phyloP scores from a whole-genome alignment of 768 basidiomycete genomes.

The Leccinum subgranulosum region DNA sequence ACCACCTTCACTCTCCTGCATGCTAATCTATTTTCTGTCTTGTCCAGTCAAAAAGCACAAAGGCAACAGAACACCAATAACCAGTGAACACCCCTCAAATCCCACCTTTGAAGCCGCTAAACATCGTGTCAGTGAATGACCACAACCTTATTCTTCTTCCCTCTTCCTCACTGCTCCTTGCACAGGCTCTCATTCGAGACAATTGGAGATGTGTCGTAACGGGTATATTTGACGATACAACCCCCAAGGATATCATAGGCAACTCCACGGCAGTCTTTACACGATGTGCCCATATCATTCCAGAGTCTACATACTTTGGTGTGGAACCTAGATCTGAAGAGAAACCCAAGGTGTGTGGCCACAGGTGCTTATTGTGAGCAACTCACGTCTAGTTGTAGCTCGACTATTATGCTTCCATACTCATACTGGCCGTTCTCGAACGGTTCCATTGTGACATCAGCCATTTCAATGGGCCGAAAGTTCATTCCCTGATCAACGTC shows the following conservation, averaged over 20 bases:
- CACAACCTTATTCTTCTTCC: background rate
- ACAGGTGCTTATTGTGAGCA: background rate
- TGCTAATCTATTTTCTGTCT: background rate
- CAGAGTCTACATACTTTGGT: constrained; percentile 1
- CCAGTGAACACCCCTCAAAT: background rate
- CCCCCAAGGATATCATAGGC: background rate
- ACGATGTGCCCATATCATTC: constrained; percentile 3
- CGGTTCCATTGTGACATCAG: background rate
- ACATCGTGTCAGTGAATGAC: background rate
- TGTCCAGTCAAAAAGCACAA: constrained; percentile 14
- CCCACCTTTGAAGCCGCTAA: constrained; percentile 14
- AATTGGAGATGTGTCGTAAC: constrained; percentile 34
- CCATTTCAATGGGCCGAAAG: background rate
- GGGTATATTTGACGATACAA: constrained; percentile 20
- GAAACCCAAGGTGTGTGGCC: background rate
- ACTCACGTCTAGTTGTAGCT: background rate
- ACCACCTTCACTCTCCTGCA: background rate
- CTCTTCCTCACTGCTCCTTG: background rate
- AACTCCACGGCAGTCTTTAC: background rate
- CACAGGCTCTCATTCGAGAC: constrained; percentile 37
- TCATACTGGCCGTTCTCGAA: background rate
- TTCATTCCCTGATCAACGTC: constrained; percentile 10
- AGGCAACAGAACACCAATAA: constrained; percentile 14
- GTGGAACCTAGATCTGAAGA: background rate
- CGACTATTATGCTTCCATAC: background rate